Evolutionary conservation across 805 yeast species (phyloP), one percentile per base, ranked within the genome.

Genomic region (Saccharomycopsis sp.): DNA sequence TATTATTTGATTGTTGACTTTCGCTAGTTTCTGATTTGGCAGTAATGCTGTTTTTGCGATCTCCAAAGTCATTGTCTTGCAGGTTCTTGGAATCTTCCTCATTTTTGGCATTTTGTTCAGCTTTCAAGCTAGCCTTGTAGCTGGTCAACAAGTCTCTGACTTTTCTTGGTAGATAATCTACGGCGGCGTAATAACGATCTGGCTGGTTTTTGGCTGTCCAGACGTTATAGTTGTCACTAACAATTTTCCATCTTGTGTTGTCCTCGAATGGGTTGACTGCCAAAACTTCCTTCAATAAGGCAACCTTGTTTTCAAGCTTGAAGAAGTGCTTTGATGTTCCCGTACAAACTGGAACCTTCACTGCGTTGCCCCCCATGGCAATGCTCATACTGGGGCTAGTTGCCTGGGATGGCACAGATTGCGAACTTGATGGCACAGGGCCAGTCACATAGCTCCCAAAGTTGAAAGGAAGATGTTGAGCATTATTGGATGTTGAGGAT

Each of bases 181-280:
- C 40, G 9, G 50, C 48, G 9, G 50, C 50, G 26, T 46, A 46
- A 18, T 40, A 46, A 10, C 50, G 22, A 20, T 46, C 48, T 12
- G 48, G 50, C 20, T 46, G 48, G 31, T 46, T 33, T 12, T 34
- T 38, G 10, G 41, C 44, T 7, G 50, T 46, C 50, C 50, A 46
- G 13, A 46, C 39, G 30, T 46, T 46, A 31, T 46, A 46, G 20
- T 43, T 43, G 7, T 46, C 48, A 25, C 45, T 41, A 20, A 43
- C 45, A 13, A 31, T 23, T 23, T 38, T 43, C 50, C 50, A 46
- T 20, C 42, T 37, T 1, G 42, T 6, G 10, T 34, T 15, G 33
- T 46, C 48, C 25, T 43, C 50, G 31, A 43, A 46, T 22, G 50
- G 50, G 23, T 46, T 46, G 4, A 37, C 33, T 4, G 36, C 39